Conservation (phyloP, 2,329 filamentous ascomycete genomes). For the Colletotrichum sp. region DNA sequence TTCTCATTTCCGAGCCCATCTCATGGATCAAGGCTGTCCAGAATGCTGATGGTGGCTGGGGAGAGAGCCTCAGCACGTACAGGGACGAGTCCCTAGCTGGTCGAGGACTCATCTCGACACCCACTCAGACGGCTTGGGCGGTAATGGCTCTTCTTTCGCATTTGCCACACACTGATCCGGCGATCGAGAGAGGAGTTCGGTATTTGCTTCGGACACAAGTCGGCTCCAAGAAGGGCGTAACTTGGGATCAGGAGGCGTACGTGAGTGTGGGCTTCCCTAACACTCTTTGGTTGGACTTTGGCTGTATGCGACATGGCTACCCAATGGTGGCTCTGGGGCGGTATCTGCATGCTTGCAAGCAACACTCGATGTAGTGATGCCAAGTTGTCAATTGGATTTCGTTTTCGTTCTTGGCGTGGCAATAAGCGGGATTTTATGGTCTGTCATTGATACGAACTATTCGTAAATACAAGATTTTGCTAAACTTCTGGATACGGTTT, state of each 20-base stretch:
- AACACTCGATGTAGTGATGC: not conserved
- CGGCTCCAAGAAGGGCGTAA: not conserved
- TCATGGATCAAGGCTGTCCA: not conserved
- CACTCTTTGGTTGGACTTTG: not conserved
- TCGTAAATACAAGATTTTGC: not conserved
- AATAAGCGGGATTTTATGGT: not conserved
- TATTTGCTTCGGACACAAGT: not conserved
- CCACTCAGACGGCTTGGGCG: not conserved
- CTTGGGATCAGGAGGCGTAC: constrained; percentile 1
- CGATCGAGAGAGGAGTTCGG: not conserved
- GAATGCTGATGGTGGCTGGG: not conserved
- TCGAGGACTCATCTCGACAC: not conserved
- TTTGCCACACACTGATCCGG: not conserved
- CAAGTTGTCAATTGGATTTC: not conserved
- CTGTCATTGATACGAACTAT: not conserved
- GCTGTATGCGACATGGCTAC: not conserved
- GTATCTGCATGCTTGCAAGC: not conserved
- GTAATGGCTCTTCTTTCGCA: not conserved
- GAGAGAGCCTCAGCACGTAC: not conserved
- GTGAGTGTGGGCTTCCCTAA: not conserved
- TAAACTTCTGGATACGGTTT: not conserved
- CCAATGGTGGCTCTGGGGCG: constrained; percentile 1
- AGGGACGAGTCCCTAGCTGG: not conserved
- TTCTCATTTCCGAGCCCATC: not conserved
- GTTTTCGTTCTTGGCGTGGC: not conserved